Base-by-base conservation (phyloP, 805 yeast species). In the Suhomyces xylopsoci region DNA sequence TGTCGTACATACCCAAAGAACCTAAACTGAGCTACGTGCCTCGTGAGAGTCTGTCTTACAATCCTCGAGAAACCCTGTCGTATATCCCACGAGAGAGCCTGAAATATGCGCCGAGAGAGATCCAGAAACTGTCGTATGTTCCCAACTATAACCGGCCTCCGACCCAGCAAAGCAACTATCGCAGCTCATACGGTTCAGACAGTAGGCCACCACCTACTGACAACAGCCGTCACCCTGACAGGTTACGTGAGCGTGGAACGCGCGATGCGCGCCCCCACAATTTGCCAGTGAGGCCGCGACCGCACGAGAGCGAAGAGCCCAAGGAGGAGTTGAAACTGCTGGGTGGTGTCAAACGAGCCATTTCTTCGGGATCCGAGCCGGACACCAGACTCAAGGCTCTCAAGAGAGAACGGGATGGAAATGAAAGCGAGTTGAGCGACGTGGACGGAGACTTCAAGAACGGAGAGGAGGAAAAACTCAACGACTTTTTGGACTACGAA, bases 361-460 rank as follows among this genome's bases (percentile, higher is more conserved):
- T 22, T 20, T 25, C 47, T 8, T 7, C 41, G 20, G n/a, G 20
- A 5, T 17, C 24, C 6, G 38, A 36, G n/a, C 51, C 51, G 6
- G 22, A n/a, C 36, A 51, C 38, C 17, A 41, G 51, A 9, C 17
- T 36, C 19, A 47, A 47, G 19, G 41, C 20, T 14, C 20, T 48
- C 19, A 34, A 48, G 48, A 30, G 12, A 38, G 45, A 25, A 45
- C 17, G 49, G 28, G 25, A 47, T n/a, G 48, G 48, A 5, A 52
- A 51, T 48, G 69, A 65, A 9, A 61, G 65, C 52, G 68, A 66
- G 51, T 51, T 66, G 24, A 63, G 64, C 15, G 70, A 66, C 43
- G 56, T 60, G 41, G 66, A 61, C 28, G 60, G 54, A 24, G 65
- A 62, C 30, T 53, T 63, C 19, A 51, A 58, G 12, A 52, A 50